Evolutionary conservation across 345 rosid species (phyloP), one percentile per base, ranked within the genome.

Genomic region (Capsella bursapastoris): DNA sequence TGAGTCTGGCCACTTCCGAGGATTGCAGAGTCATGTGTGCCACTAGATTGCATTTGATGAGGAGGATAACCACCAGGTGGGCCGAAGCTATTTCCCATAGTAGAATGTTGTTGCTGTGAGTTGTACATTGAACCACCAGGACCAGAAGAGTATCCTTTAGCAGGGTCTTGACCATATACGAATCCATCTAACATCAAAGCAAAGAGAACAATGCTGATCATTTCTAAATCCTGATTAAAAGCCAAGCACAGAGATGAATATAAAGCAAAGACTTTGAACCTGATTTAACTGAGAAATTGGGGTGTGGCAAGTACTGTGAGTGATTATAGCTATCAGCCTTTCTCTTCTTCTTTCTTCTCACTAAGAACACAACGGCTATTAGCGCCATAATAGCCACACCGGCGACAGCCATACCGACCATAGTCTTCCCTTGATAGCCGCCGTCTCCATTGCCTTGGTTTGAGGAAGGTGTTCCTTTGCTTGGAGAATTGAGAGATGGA

Each of bases 271-370:
- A 48, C 56, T 47, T 70, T 37, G 43, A 80, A 92, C 99, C 97
- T 74, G 91, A 48, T 53, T 84, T 79, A 2, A 75, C 75, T 7
- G 86, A 22, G 58, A 83, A 84, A 74, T 70, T 80, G 4, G 74
- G 48, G 7, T 88, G 90, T 8, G 90, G 88, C 78, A 78, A 80
- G 80, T 86, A 84, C 44, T 72, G 79, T 13, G 68, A 69, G 50
- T 45, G 52, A 14, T 64, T 44, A 51, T 81, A 82, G 15, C 53
- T 43, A 31, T 73, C 81, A 16, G 32, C 4, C 66, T 50, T 77
- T 59, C 57, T 84, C 76, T 80, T 90, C 35, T 64, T 90, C 63
- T 79, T 86, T 73, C 72, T 81, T 62, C 76, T 79, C 38, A 72
- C 67, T 44, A 75, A 52, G 37, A 84, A 76, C 55, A 85, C 62